Conservation (phyloP, 2,329 filamentous ascomycete genomes). For the Dactylellina haptotyla region DNA sequence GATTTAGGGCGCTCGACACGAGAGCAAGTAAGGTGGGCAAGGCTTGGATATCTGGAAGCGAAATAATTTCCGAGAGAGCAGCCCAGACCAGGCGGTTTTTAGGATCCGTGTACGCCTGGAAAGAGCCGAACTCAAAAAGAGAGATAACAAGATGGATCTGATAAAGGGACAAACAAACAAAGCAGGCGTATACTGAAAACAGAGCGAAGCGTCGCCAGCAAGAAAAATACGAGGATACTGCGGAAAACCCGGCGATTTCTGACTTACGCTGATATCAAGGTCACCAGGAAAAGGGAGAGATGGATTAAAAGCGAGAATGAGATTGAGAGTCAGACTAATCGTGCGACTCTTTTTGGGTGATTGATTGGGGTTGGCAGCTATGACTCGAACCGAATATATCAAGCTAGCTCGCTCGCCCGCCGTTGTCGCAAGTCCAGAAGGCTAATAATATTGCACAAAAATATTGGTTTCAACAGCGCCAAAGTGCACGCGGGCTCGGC, state of each 20-base stretch:
- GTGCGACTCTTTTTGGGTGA: conserved; percentile 15
- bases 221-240: neutral
- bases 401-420: conserved; percentile 22
- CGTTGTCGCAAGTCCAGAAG: neutral
- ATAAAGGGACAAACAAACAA: conserved; percentile 39
- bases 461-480: conserved; percentile 44
- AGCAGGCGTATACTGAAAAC: too few species aligned
- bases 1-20: conserved; percentile 42
- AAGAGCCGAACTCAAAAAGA: neutral
- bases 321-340: conserved; percentile 4
- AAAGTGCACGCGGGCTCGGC: conserved; percentile 9
- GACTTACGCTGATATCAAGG: too few species aligned
- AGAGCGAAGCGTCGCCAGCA: neutral
- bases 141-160: conserved; percentile 40
- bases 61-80: conserved; percentile 36
- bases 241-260: conserved; percentile 2
- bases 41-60: conserved; percentile 44
- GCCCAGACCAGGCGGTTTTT: conserved; percentile 39
- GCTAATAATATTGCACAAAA: neutral
- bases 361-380: conserved; percentile 16
- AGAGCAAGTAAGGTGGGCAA: conserved; percentile 19
- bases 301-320: neutral
- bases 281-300: neutral
- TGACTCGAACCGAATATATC: conserved; percentile 46
- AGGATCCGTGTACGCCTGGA: conserved; percentile 12